A percentile compares a stretch with the other conserved stretches of the same genome.
These are phyloP conservation scores for Coprinellus aureogranulatus DNA, from an alignment of 768 basidiomycete genomes.

Conservation along the genomic window DNA sequence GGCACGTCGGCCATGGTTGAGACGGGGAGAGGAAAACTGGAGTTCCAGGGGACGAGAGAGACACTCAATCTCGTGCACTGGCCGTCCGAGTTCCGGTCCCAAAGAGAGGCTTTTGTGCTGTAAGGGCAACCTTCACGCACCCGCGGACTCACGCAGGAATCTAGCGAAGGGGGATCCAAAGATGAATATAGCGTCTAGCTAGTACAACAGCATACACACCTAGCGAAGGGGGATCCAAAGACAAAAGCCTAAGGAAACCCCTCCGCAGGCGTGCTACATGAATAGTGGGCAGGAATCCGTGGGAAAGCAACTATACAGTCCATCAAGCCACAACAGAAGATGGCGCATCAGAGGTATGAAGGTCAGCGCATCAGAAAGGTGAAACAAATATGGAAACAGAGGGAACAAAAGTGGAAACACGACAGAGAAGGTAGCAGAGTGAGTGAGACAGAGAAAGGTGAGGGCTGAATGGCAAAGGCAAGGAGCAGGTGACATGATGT, in stretches of 20 bases:
- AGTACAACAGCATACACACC: neutral
- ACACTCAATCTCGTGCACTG: too few species aligned
- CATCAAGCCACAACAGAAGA: neutral
- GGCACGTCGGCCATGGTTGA: too few species aligned
- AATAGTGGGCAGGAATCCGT: neutral
- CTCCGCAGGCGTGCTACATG: neutral
- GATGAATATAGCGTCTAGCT: neutral
- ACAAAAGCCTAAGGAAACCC: neutral
- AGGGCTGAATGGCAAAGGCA: too few species aligned
- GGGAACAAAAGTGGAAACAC: neutral
- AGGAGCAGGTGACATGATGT: too few species aligned
- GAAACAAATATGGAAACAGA: neutral
- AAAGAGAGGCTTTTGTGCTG: too few species aligned
- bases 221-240: neutral
- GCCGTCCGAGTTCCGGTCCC: too few species aligned
- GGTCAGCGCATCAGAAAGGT: neutral
- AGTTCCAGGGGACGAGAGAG: too few species aligned
- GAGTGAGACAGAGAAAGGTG: too few species aligned
- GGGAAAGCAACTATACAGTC: neutral
- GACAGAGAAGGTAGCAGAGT: too few species aligned
- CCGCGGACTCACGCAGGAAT: neutral
- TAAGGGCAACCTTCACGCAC: neutral
- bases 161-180: neutral
- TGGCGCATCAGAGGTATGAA: neutral
- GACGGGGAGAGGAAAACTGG: too few species aligned